Evolutionary conservation across 2,329 filamentous ascomycete species (phyloP).

Genomic region (Apiospora hydei): DNA sequence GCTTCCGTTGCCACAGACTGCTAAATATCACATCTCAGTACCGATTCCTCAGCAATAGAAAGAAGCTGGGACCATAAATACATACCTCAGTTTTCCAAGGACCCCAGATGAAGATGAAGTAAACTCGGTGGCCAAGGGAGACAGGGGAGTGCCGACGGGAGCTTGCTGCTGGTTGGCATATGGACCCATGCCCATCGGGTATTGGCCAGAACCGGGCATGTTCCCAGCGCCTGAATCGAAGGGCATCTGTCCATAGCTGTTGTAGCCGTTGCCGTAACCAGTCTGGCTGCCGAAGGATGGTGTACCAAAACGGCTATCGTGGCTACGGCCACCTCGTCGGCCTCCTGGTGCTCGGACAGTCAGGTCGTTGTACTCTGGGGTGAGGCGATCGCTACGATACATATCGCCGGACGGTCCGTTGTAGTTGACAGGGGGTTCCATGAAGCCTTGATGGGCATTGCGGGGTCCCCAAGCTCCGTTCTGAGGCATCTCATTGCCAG

Average conservation of each 20-base stretch:
- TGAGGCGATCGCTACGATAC: conserved; percentile 55
- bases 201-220: conserved; percentile 42
- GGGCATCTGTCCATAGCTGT: conserved; percentile 42
- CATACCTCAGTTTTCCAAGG: conserved; percentile 65
- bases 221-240: conserved; percentile 42
- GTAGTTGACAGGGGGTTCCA: conserved; percentile 49
- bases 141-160: conserved; percentile 65
- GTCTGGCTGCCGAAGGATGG: conserved; percentile 44
- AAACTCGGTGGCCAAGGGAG: conserved; percentile 78
- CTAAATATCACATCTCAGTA: conserved; percentile 17
- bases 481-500: conserved; percentile 46
- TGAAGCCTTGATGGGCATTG: conserved; percentile 48
- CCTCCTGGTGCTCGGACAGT: conserved; percentile 50
- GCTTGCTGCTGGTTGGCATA: conserved; percentile 39
- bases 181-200: conserved; percentile 44
- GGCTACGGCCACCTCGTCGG: conserved; percentile 54
- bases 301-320: conserved; percentile 49
- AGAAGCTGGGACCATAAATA: conserved; percentile 27
- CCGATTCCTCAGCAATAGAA: conserved; percentile 35
- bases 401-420: conserved; percentile 44
- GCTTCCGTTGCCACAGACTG: conserved; percentile 61
- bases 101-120: conserved; percentile 57
- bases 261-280: conserved; percentile 44
- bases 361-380: conserved; percentile 55
- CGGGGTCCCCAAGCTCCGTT: conserved; percentile 57